Conservation (phyloP, 805 yeast genomes). For the Groenewaldozyma salmanticensis region DNA sequence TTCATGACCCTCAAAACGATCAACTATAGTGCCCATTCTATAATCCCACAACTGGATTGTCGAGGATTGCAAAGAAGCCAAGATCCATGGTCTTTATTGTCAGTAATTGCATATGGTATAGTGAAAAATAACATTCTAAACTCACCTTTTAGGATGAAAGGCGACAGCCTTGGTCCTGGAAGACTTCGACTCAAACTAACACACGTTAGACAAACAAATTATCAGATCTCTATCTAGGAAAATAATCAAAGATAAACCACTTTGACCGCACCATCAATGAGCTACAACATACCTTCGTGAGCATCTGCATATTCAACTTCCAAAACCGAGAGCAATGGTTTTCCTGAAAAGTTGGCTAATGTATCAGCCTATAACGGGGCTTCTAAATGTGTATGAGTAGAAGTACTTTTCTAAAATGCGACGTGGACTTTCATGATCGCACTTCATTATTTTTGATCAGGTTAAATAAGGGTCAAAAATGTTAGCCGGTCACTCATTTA, state of each 20-base stretch:
- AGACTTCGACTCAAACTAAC: constrained; percentile 89
- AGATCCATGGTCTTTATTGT: constrained; percentile 72
- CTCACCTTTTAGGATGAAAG: constrained; percentile 75
- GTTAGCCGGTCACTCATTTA: too few relatives aligned
- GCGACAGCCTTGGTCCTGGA: constrained; percentile 97
- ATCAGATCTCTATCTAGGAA: background rate
- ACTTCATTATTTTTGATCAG: too few relatives aligned
- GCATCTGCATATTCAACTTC: constrained; percentile 58
- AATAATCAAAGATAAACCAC: too few relatives aligned
- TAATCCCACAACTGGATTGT: constrained; percentile 99
- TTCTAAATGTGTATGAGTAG: too few relatives aligned
- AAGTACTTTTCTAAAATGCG: too few relatives aligned
- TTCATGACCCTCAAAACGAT: constrained; percentile 94
- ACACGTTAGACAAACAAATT: constrained; percentile 9
- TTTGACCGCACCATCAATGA: too few relatives aligned
- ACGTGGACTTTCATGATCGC: too few relatives aligned
- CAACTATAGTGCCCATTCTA: constrained; percentile 96
- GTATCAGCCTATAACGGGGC: too few relatives aligned
- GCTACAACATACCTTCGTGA: constrained; percentile 59
- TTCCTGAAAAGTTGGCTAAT: too few relatives aligned
- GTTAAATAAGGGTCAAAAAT: too few relatives aligned
- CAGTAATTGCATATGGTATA: background rate
- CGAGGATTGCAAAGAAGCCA: constrained; percentile 92
- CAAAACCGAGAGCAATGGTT: too few relatives aligned
- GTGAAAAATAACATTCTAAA: constrained; percentile 4